These are phyloP conservation scores for Xylona heveae DNA, from an alignment of 495 filamentous ascomycete genomes.

Conservation along the genomic window DNA sequence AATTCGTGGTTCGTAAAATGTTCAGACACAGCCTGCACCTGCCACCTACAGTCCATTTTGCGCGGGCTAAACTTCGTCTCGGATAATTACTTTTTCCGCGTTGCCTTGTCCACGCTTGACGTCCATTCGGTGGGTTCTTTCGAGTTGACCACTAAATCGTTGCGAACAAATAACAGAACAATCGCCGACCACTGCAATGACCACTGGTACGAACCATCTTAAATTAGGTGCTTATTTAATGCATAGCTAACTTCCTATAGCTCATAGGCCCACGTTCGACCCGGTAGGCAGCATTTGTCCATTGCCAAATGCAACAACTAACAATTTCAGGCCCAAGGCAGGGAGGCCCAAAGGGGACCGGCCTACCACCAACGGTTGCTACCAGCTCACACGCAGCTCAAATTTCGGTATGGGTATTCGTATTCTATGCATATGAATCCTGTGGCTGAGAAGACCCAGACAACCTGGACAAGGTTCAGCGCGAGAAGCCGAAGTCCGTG, in stretches of 20 bases:
- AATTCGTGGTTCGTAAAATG: too few species aligned
- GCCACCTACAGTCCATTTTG: too few species aligned
- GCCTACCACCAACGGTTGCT: conserved; percentile 94
- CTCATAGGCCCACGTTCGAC: conserved; percentile 82
- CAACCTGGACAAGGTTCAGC: conserved; percentile 80
- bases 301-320: conserved; percentile 5
- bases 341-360: conserved; percentile 81
- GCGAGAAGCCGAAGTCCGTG: conserved; percentile 48
- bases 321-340: conserved; percentile 54
- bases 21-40: too few species aligned
- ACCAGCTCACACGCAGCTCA: conserved; percentile 79
- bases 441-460: conserved; percentile 17
- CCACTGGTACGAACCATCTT: conserved; percentile 12
- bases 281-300: conserved; percentile 34
- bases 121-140: too few species aligned
- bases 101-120: too few species aligned
- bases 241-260: conserved; percentile 20
- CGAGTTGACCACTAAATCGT: too few species aligned
- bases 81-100: too few species aligned
- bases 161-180: too few species aligned
- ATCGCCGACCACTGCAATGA: conserved; percentile 13
- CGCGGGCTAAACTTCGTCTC: too few species aligned
- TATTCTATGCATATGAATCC: conserved; percentile 7
- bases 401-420: conserved; percentile 38
- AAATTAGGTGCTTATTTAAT: not conserved